Evolutionary conservation across 2,329 filamentous ascomycete genomes (phyloP).

Genomic region (Amauroascus niger): DNA sequence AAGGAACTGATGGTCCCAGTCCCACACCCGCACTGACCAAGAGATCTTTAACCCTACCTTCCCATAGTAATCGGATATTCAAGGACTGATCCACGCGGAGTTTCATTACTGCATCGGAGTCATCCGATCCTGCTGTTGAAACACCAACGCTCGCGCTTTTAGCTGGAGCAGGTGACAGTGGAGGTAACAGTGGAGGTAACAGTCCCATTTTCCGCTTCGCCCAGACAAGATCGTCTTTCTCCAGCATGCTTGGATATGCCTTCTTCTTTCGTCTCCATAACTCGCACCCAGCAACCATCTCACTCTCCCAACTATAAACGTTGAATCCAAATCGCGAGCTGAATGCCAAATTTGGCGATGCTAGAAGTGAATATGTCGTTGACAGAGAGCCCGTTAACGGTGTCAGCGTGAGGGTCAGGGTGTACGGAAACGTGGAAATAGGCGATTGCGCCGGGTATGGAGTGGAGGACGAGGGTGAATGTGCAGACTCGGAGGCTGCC

Average conservation of each 20-base stretch:
- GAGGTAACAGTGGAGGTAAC: slow-evolving; percentile 9
- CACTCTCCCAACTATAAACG: slow-evolving; percentile 94
- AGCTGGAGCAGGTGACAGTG: slow-evolving; percentile 6
- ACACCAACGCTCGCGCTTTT: slow-evolving; percentile 21
- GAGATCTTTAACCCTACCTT: slow-evolving; percentile 82
- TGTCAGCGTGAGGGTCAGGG: slow-evolving; percentile 84
- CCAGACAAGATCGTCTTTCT: slow-evolving; percentile 36
- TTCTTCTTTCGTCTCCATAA: slow-evolving; percentile 59
- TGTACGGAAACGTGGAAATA: slow-evolving; percentile 73
- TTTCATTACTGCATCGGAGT: slow-evolving; percentile 79
- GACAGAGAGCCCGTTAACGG: slow-evolving; percentile 90
- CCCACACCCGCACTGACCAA: slow-evolving; percentile 83
- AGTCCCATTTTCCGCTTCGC: slow-evolving; percentile 36
- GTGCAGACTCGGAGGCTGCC: slow-evolving; percentile 39
- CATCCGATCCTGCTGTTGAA: slow-evolving; percentile 12
- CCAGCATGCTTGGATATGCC: slow-evolving; percentile 31
- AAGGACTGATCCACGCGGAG: slow-evolving; percentile 80
- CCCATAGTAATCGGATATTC: slow-evolving; percentile 80
- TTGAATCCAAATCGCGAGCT: slow-evolving; percentile 95
- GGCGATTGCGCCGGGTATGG: slow-evolving; percentile 22
- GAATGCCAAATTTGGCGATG: slow-evolving; percentile 69
- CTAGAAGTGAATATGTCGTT: slow-evolving; percentile 83
- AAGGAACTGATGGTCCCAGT: slow-evolving; percentile 50
- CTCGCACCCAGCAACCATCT: slow-evolving; percentile 84
- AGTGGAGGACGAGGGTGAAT: slow-evolving; percentile 7